Percentiles rank a stretch among this genome's conserved stretches.
These are phyloP conservation scores for Irpex lacteus DNA, from an alignment of 1,284 basidiomycete genomes.

Conservation along the genomic window DNA sequence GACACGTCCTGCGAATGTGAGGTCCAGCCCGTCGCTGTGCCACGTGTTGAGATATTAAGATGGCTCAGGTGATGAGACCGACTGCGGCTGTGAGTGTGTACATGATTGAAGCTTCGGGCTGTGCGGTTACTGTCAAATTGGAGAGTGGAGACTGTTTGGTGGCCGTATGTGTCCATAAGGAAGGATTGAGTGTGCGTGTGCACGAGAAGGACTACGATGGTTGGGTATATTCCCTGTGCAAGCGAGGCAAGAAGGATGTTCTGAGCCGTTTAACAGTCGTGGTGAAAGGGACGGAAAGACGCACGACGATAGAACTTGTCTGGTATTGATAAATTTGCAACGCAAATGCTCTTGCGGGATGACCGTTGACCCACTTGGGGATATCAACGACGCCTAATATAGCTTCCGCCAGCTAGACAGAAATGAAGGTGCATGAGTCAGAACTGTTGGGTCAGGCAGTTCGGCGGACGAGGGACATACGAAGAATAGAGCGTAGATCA, in stretches of 20 bases:
- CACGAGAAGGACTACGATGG: conserved; percentile 17
- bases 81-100: not conserved
- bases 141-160: not conserved
- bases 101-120: not conserved
- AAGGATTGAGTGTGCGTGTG: conserved; percentile 6
- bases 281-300: not conserved
- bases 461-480: conserved; percentile 1
- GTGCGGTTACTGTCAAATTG: not conserved
- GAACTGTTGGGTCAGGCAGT: not conserved
- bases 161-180: not conserved
- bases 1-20: not conserved
- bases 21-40: not conserved
- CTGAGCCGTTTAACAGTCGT: not conserved
- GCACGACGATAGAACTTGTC: conserved; percentile 15
- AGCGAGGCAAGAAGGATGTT: not conserved
- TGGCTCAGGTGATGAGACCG: not conserved
- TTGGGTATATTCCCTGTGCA: conserved; percentile 15
- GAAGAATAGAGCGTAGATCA: conserved; percentile 14
- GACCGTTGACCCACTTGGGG: conserved; percentile 5
- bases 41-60: not conserved
- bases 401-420: not conserved
- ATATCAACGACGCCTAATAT: conserved; percentile 9
- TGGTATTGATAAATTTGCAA: conserved; percentile 14
- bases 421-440: not conserved
- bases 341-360: conserved; percentile 9